phyloP scores from a whole-genome alignment of 2,329 filamentous ascomycete genomes.

The Fonsecaea multimorphosa region DNA sequence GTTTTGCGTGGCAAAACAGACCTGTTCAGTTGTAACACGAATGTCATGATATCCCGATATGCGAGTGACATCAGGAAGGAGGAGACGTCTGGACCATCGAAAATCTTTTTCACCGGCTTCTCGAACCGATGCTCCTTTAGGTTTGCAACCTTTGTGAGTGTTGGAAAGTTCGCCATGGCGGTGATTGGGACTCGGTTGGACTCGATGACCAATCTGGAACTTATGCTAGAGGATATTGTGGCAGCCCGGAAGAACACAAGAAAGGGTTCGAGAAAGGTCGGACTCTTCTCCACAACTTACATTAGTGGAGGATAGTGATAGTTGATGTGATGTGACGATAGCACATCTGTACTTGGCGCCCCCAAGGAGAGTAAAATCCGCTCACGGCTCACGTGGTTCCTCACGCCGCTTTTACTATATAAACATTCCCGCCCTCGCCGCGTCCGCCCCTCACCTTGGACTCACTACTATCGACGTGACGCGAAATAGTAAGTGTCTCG shows the following conservation, averaged over 20 bases:
- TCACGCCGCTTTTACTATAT: too few relatives aligned
- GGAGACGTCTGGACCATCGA: constrained; percentile 80
- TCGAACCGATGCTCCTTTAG: constrained; percentile 62
- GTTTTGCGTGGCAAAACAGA: constrained; percentile 75
- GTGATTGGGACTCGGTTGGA: too few relatives aligned
- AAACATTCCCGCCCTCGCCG: too few relatives aligned
- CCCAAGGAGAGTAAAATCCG: too few relatives aligned
- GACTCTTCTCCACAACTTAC: neutral
- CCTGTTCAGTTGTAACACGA: constrained; percentile 87
- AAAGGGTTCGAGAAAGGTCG: neutral
- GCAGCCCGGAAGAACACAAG: too few relatives aligned
- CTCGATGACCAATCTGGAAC: neutral
- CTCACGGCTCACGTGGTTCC: too few relatives aligned
- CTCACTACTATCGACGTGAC: too few relatives aligned
- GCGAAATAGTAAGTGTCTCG: too few relatives aligned
- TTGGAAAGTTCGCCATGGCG: constrained; percentile 23
- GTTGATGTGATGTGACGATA: neutral
- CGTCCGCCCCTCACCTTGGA: too few relatives aligned
- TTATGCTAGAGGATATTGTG: neutral
- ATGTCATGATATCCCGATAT: constrained; percentile 85
- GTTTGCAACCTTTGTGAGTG: constrained; percentile 21
- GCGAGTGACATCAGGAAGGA: constrained; percentile 80
- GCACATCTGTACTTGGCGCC: neutral
- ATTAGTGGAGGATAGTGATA: neutral
- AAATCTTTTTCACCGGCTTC: constrained; percentile 77